phyloP scores from a whole-genome alignment of 345 rosid species.

The Physaria fendleri region DNA sequence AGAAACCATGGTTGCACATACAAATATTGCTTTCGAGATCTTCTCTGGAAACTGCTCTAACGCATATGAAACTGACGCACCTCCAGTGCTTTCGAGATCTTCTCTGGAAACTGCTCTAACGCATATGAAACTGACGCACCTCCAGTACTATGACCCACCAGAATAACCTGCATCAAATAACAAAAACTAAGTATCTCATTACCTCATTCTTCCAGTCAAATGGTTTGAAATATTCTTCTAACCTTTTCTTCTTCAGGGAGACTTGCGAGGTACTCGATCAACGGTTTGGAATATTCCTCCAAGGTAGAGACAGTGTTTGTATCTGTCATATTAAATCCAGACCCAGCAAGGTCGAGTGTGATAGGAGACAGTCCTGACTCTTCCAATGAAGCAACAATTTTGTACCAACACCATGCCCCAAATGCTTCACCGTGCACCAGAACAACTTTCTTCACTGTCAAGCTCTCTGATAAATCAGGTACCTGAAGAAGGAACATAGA shows the following conservation, averaged over 20 bases:
- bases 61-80: slow-evolving; percentile 80
- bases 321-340: slow-evolving; percentile 68
- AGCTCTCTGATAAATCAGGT: slow-evolving; percentile 48
- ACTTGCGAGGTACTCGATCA: slow-evolving; percentile 51
- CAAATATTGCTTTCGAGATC: slow-evolving; percentile 68
- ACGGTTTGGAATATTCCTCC: slow-evolving; percentile 74
- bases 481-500: slow-evolving; percentile 34
- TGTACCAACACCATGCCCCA: slow-evolving; percentile 99
- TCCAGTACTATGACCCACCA: slow-evolving; percentile 85
- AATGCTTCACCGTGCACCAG: slow-evolving; percentile 91
- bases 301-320: slow-evolving; percentile 52
- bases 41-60: slow-evolving; percentile 68
- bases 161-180: slow-evolving; percentile 50
- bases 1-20: slow-evolving; percentile 84
- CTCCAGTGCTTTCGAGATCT: slow-evolving; percentile 79
- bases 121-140: slow-evolving; percentile 90
- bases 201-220: too few relatives aligned
- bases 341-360: slow-evolving; percentile 72
- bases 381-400: slow-evolving; percentile 69
- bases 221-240: too few relatives aligned
- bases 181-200: too few relatives aligned
- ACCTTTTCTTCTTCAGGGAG: slow-evolving; percentile 85
- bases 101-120: slow-evolving; percentile 62
- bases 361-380: slow-evolving; percentile 65
- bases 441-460: slow-evolving; percentile 53